A percentile compares a stretch with the other conserved stretches of the same genome.
Conservation (phyloP, 208 protist genomes). For the Acanthamoeba rhysodes region DNA sequence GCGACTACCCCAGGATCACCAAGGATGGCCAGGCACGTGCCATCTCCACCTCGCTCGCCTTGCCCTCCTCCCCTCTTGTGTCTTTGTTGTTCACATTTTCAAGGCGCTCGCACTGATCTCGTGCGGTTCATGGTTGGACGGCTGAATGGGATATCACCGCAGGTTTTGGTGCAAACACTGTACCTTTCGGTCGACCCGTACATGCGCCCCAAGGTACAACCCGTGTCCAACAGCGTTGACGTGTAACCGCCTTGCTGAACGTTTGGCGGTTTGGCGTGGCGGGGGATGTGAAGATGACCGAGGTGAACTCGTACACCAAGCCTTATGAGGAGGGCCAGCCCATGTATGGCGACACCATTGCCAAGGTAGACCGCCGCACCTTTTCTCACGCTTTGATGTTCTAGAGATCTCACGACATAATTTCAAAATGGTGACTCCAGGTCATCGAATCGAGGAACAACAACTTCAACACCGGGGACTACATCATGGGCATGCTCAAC, state of each 20-base stretch:
- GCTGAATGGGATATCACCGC: no score
- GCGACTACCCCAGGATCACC: not conserved
- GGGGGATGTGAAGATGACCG: not conserved
- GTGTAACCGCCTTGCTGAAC: no score
- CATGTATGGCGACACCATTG: slow-evolving; percentile 21
- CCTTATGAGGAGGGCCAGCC: not conserved
- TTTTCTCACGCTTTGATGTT: no score
- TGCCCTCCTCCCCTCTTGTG: no score
- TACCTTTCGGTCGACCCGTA: slow-evolving; percentile 32
- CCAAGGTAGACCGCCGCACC: not conserved
- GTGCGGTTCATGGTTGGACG: no score
- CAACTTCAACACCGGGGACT: not conserved
- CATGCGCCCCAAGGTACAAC: slow-evolving; percentile 38
- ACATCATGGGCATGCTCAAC: not conserved
- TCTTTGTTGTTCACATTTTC: no score
- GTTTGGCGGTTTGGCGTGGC: no score
- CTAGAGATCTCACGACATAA: not conserved
- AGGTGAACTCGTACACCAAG: not conserved
- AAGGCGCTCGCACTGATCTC: no score
- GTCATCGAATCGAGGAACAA: not conserved
- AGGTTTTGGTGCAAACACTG: slow-evolving; percentile 39
- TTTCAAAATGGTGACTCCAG: not conserved
- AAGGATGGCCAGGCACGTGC: not conserved
- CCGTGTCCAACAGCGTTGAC: not conserved
- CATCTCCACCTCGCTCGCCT: no score